Evolutionary conservation across 1,139 yeast species (phyloP).

Genomic region (Protomyces pachydermus): DNA sequence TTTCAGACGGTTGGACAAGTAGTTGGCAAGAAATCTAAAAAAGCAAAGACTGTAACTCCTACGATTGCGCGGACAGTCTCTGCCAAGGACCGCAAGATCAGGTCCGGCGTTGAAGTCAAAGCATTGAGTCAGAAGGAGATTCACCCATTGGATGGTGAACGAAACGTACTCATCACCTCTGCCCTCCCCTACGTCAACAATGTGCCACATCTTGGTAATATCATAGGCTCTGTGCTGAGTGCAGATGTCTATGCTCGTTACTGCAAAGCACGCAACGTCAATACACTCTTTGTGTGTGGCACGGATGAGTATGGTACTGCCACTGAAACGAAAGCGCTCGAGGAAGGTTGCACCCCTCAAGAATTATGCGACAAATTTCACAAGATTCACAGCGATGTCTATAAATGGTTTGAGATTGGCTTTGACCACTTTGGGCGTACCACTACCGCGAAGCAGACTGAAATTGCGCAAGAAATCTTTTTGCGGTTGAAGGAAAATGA

Average conservation of each 20-base stretch:
- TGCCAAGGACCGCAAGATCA: constrained; percentile 42
- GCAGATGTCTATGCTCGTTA: constrained; percentile 94
- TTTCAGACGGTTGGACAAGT: not conserved
- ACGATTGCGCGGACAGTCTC: constrained; percentile 37
- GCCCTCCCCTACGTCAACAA: constrained; percentile 97
- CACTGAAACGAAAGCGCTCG: constrained; percentile 95
- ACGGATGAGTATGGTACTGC: constrained; percentile 99
- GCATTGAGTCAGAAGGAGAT: constrained; percentile 38
- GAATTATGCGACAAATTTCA: constrained; percentile 88
- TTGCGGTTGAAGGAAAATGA: constrained; percentile 66
- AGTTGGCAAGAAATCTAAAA: not conserved
- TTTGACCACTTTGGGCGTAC: constrained; percentile 96
- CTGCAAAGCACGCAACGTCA: constrained; percentile 81
- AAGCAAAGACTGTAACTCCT: constrained; percentile 26
- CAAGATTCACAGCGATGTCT: constrained; percentile 77
- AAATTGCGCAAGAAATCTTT: constrained; percentile 91
- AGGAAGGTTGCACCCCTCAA: constrained; percentile 81
- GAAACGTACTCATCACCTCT: constrained; percentile 83
- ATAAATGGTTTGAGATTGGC: constrained; percentile 94
- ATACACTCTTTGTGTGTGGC: constrained; percentile 84
- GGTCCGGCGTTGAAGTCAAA: constrained; percentile 39
- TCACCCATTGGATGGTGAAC: constrained; percentile 62
- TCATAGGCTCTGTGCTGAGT: constrained; percentile 86
- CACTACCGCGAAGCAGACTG: constrained; percentile 85
- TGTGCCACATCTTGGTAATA: constrained; percentile 97